Percentiles rank a stretch among this genome's conserved stretches.
Evolutionary conservation across 257 asterid genomes (phyloP).

Genomic region (Solanum stenotomum): DNA sequence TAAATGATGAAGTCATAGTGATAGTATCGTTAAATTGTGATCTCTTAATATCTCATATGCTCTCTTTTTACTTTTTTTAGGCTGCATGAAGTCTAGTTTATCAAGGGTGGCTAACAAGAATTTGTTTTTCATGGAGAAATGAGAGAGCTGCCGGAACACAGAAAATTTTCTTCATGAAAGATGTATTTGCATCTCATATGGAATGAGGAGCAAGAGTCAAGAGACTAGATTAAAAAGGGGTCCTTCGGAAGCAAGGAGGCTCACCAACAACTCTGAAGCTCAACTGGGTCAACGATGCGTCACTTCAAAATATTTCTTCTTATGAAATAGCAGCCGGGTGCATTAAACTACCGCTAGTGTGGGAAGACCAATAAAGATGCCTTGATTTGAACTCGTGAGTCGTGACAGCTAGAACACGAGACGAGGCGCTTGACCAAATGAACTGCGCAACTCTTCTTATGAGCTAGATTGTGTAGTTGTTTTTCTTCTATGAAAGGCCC

Average conservation of each 20-base stretch:
- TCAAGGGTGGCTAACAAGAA: not conserved
- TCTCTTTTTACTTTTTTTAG: not conserved
- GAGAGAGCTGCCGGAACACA: not conserved
- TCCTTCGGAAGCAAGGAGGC: too few relatives aligned
- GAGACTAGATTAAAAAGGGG: not conserved
- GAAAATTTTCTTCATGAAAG: not conserved
- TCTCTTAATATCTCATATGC: not conserved
- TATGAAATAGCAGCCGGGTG: not conserved
- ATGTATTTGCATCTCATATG: not conserved
- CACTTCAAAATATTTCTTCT: not conserved
- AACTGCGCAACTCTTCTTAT: not conserved
- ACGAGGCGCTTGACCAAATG: not conserved
- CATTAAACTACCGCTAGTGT: not conserved
- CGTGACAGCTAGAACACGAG: not conserved
- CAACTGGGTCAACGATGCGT: too few relatives aligned
- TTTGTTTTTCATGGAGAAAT: not conserved
- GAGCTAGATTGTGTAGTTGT: not conserved
- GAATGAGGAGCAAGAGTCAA: not conserved
- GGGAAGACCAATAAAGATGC: not conserved
- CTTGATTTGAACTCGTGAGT: not conserved
- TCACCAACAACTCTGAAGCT: too few relatives aligned
- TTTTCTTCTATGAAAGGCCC: not conserved
- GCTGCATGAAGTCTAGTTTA: not conserved
- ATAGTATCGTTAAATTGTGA: not conserved
- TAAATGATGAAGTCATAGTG: not conserved